Evolutionary conservation across 1,139 yeast species (phyloP), one percentile per base, ranked within the genome.

Genomic region (Hyphopichia wangnamkhiaoensis): DNA sequence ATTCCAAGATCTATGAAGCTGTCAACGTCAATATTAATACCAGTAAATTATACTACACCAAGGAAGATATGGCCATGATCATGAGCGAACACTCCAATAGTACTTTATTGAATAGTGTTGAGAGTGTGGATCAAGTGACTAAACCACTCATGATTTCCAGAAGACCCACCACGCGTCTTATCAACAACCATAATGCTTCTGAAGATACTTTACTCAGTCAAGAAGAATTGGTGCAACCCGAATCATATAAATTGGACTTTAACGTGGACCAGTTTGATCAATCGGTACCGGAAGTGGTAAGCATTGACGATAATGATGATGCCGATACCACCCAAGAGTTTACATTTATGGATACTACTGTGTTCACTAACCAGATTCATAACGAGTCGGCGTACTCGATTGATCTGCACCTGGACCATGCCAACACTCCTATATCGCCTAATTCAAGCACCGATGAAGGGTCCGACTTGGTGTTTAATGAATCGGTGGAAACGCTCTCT

Each of bases 1-100:
- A 80, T 51, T 63, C 72, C 28, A 61, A 63, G 57, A 62, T 70
- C 15, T 61, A 63, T 40, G 71, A 66, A 41, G 66, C 70, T 2
- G 58, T 63, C 17, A 53, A 58, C 34, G 44, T 56, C 34, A 46
- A 46, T 27, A 38, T 56, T 17, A 49, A 50, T 20, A 42, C 54
- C 13, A 59, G 52, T 19, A 64, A 65, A 45, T 34, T 45, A 16
- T 69, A 58, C 54, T 70, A 70, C 51, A 56, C 67, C 3, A 51
- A 54, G 17, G 63, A 65, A 30, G 74, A 70, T 40, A 46, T 71
- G 8, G 54, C 58, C 18, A 44, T 69, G 40, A 46, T 52, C 15
- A 39, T 47, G 13, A 48, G 49, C 31, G 48, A 45, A 23, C 44
- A 48, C 16, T 61, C 71, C 6, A 51, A 47, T 30, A 42, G 47